A percentile compares a stretch with the other conserved stretches of the same genome.
Conservation (phyloP, 2,329 filamentous ascomycete genomes). For the Aspergillus thermomutatus region DNA sequence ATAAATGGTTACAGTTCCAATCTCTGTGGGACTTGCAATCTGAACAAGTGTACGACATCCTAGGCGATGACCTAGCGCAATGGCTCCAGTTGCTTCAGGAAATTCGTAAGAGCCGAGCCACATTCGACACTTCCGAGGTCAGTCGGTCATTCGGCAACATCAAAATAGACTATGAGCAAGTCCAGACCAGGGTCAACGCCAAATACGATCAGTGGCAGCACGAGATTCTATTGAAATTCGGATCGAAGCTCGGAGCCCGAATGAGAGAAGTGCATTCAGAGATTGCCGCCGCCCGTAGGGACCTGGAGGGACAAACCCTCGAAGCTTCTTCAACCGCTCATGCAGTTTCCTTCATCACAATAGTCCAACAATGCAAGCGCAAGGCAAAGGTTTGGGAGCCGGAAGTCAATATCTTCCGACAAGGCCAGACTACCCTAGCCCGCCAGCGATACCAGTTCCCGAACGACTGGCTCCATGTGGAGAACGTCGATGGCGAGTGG, state of each 20-base stretch:
- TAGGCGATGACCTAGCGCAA: constrained; percentile 85
- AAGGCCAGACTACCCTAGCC: constrained; percentile 87
- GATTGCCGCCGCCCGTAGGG: constrained; percentile 82
- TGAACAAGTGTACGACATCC: constrained; percentile 87
- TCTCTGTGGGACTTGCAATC: constrained; percentile 97
- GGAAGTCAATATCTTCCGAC: constrained; percentile 91
- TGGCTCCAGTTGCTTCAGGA: constrained; percentile 97
- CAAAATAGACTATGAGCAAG: constrained; percentile 95
- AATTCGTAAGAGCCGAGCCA: constrained; percentile 89
- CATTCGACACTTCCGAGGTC: constrained; percentile 95
- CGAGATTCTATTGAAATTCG: constrained; percentile 92
- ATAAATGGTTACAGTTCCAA: constrained; percentile 98
- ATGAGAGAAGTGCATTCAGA: constrained; percentile 92
- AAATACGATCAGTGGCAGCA: constrained; percentile 99
- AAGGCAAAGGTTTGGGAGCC: constrained; percentile 93
- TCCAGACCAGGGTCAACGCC: constrained; percentile 96
- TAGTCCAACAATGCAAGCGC: constrained; percentile 91
- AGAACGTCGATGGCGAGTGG: constrained; percentile 97
- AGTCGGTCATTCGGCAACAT: constrained; percentile 90
- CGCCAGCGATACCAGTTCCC: constrained; percentile 93
- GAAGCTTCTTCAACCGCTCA: constrained; percentile 95
- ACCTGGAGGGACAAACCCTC: constrained; percentile 86
- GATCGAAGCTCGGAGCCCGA: constrained; percentile 77
- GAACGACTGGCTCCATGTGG: constrained; percentile 89
- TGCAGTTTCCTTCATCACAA: constrained; percentile 96